Evolutionary conservation across 495 filamentous ascomycete genomes (phyloP), one percentile per base, ranked within the genome.

Genomic region (Penicillium cosmopolitanum): DNA sequence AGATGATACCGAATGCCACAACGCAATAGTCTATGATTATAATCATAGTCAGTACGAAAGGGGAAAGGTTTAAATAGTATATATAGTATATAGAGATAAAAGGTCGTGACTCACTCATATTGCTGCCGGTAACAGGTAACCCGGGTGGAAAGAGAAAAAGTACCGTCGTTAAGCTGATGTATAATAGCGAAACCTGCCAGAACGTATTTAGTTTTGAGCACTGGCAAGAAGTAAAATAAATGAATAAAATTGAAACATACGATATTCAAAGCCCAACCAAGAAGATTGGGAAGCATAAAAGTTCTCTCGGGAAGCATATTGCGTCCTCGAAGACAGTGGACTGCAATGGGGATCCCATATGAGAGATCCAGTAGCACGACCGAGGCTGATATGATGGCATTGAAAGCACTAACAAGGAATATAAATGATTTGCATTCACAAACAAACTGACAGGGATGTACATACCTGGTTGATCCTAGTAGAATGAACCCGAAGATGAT

Each of bases 141-240:
- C 73, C 78, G 0, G 90, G 89, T 2, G 90, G 90, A 71, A 93
- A 89, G 15, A 92, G 79, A 68, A 92, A 93, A 0, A 93, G 77
- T 8, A 92, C 84, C 0, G 87, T 91, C 1, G 88, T 91, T 5
- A 91, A 67, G 23, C 81, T 69, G 23, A 88, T 83, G 66, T 90
- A 92, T 0, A 66, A 73, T 33, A 92, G 70, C 5, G 89, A 87
- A 46, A 92, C 69, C 84, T 86, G 35, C 10, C 5, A 31, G 42
- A 50, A 18, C 4, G 38, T 16, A 31, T 31, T 31, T 31, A 31
- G 28, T 1, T 0, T 31, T 31, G 2, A 23, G 2, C 8, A 31
- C 5, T 31, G 28, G 8, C 4, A 31, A 31, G 28, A 31, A 31
- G 8, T 0, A 31, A 31, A 31, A 4, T 7, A 8, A 31, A 8